These are phyloP conservation scores for Backusella westeae DNA, from an alignment of 192 early-diverging fungal species.

Conservation along the genomic window DNA sequence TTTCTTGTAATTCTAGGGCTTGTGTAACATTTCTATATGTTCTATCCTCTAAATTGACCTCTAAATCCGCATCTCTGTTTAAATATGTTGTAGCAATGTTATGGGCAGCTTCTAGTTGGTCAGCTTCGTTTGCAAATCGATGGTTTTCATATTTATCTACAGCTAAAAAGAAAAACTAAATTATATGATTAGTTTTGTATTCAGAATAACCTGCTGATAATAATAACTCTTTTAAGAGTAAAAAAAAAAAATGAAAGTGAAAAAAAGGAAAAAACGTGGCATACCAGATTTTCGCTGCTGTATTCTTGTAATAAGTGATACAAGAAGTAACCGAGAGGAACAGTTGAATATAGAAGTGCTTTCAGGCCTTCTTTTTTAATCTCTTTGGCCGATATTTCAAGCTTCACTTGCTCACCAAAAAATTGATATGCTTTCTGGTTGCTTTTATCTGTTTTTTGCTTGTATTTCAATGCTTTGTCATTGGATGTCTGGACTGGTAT, in stretches of 20 bases:
- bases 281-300: slow-evolving; percentile 16
- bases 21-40: background rate
- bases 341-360: background rate
- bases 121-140: background rate
- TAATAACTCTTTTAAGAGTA: background rate
- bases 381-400: slow-evolving; percentile 9
- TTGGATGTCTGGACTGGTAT: background rate
- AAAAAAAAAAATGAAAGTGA: background rate
- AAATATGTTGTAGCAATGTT: slow-evolving; percentile 7
- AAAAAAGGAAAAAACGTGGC: background rate
- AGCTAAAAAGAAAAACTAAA: slow-evolving; percentile 14
- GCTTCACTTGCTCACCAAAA: slow-evolving; percentile 5
- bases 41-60: slow-evolving; percentile 13
- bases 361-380: slow-evolving; percentile 7
- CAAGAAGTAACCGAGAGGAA: slow-evolving; percentile 8
- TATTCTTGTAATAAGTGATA: slow-evolving; percentile 16
- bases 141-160: slow-evolving; percentile 12
- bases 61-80: slow-evolving; percentile 8
- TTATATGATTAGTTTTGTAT: background rate
- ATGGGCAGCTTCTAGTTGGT: slow-evolving; percentile 6
- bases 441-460: background rate
- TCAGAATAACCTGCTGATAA: background rate
- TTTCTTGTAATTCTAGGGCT: slow-evolving; percentile 4
- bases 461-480: background rate
- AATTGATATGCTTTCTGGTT: slow-evolving; percentile 8